Conservation (phyloP, 371 early-diverging fungal genomes). For the Mucor sp. region DNA sequence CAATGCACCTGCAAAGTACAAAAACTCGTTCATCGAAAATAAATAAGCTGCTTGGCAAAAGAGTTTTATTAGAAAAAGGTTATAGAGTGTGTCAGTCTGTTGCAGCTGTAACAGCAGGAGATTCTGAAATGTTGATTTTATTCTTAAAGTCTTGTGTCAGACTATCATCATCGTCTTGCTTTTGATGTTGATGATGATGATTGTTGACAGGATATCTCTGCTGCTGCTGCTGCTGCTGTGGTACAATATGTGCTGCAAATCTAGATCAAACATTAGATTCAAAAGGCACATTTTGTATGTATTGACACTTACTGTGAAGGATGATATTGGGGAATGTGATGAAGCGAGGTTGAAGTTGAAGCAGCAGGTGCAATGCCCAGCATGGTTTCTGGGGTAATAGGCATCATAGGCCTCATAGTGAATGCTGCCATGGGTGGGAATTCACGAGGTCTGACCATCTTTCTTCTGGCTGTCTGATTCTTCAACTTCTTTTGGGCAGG, state of each 20-base stretch:
- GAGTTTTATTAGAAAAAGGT: not conserved
- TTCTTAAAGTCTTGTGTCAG: constrained; percentile 12
- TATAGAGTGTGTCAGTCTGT: not conserved
- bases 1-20: constrained; percentile 16
- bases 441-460: constrained; percentile 40
- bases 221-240: not conserved
- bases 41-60: not conserved
- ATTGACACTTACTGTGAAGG: constrained; percentile 26
- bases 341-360: not conserved
- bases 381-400: constrained; percentile 54
- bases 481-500: constrained; percentile 80
- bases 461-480: constrained; percentile 51
- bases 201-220: not conserved
- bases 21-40: constrained; percentile 3
- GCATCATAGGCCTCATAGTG: constrained; percentile 42
- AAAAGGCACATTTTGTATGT: not conserved
- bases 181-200: not conserved
- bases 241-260: constrained; percentile 11
- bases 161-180: constrained; percentile 1
- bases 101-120: not conserved
- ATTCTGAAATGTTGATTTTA: constrained; percentile 10
- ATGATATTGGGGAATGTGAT: constrained; percentile 12
- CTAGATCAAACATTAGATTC: not conserved
- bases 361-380: constrained; percentile 35
- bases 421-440: constrained; percentile 37